phyloP scores from a whole-genome alignment of 441 rosid species.

The Arabidopsis lyrata region DNA sequence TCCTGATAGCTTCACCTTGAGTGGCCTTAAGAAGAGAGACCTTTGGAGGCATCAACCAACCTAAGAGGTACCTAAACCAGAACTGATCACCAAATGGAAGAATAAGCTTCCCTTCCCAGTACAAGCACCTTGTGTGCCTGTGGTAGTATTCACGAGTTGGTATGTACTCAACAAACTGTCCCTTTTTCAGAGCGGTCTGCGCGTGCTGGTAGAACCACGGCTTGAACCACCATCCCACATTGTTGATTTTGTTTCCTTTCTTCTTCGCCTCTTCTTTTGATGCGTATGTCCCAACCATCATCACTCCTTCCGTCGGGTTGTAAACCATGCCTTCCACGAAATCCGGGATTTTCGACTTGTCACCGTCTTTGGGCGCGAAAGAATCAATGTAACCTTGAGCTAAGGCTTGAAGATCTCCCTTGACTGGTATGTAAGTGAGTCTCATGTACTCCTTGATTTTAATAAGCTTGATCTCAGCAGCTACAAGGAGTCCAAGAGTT shows the following conservation, averaged over 20 bases:
- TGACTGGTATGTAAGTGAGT: constrained; percentile 86
- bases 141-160: constrained; percentile 96
- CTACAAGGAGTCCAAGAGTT: constrained; percentile 88
- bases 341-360: constrained; percentile 82
- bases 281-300: constrained; percentile 97
- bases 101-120: constrained; percentile 99
- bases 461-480: constrained; percentile 93
- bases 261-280: constrained; percentile 90
- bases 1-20: constrained; percentile 97
- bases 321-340: constrained; percentile 96
- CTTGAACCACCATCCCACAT: constrained; percentile 97
- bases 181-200: constrained; percentile 75
- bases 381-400: constrained; percentile 91
- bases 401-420: constrained; percentile 68
- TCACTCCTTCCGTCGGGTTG: constrained; percentile 71
- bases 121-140: constrained; percentile 95
- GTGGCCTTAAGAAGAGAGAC: constrained; percentile 98
- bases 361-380: constrained; percentile 87
- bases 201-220: constrained; percentile 99
- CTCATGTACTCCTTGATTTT: constrained; percentile 91
- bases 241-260: constrained; percentile 88
- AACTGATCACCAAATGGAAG: constrained; percentile 96
- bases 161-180: constrained; percentile 94
- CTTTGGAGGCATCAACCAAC: constrained; percentile 99
- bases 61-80: constrained; percentile 93